A percentile compares a stretch with the other conserved stretches of the same genome.
These are phyloP conservation scores for Cordyceps farinosa DNA, from an alignment of 2,329 filamentous ascomycete species.

Conservation along the genomic window DNA sequence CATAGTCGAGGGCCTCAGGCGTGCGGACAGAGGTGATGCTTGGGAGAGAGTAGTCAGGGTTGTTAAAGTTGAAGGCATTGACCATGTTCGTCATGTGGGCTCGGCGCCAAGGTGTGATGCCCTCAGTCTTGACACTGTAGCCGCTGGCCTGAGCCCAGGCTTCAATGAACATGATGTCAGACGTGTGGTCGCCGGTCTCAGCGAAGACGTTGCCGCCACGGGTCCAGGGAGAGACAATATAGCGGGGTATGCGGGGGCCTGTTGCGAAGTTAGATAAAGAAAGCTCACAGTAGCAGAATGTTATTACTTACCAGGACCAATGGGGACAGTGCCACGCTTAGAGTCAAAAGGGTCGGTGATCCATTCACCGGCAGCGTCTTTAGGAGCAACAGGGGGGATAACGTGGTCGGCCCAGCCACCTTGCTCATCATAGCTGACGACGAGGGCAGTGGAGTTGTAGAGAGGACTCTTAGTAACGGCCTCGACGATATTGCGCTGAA, in stretches of 20 bases:
- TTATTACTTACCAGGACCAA: constrained; percentile 27
- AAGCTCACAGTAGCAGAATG: not conserved
- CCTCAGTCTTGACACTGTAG: constrained; percentile 28
- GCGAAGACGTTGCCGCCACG: constrained; percentile 51
- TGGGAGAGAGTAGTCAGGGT: constrained; percentile 45
- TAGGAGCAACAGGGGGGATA: constrained; percentile 43
- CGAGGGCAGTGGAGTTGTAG: constrained; percentile 47
- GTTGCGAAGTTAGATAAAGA: not conserved
- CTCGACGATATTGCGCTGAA: constrained; percentile 51
- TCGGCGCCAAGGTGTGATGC: constrained; percentile 27
- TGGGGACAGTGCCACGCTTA: constrained; percentile 30
- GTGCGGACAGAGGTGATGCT: constrained; percentile 36
- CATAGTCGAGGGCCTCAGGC: constrained; percentile 29
- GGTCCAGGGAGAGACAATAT: constrained; percentile 53
- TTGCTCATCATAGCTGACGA: constrained; percentile 53
- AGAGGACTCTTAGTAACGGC: constrained; percentile 45
- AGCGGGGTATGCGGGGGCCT: constrained; percentile 47
- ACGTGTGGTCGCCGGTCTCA: constrained; percentile 51
- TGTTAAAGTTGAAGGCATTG: constrained; percentile 39
- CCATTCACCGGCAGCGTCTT: constrained; percentile 49
- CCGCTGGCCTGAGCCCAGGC: constrained; percentile 36
- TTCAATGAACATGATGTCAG: constrained; percentile 51
- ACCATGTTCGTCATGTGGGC: constrained; percentile 28
- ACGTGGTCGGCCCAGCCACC: constrained; percentile 54
- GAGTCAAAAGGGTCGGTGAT: constrained; percentile 38